These are phyloP conservation scores for Mortierella sp. DNA, from an alignment of 371 early-diverging fungal genomes.

Conservation along the genomic window DNA sequence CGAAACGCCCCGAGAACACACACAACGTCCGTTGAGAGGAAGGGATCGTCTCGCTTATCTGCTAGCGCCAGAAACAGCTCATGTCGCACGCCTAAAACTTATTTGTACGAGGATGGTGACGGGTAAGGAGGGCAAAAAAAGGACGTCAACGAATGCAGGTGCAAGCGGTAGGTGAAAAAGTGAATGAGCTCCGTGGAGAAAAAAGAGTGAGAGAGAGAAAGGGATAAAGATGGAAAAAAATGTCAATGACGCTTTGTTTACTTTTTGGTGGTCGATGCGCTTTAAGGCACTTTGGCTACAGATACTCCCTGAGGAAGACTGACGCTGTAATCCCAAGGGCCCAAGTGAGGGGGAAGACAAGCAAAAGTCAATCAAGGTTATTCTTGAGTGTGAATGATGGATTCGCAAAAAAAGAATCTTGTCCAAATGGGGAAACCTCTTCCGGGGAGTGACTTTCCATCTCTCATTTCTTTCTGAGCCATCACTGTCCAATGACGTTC, in stretches of 20 bases:
- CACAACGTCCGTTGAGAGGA: too few species aligned
- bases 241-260: neutral
- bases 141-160: neutral
- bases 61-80: too few species aligned
- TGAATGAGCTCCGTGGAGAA: neutral
- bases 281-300: neutral
- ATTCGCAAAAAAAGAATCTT: neutral
- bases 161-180: neutral
- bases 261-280: constrained; percentile 8
- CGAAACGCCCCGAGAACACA: too few species aligned
- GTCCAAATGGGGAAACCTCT: constrained; percentile 10
- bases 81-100: neutral
- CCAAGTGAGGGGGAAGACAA: neutral
- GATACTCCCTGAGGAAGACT: neutral
- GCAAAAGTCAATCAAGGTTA: neutral
- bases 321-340: neutral
- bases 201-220: neutral
- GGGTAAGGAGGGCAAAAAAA: neutral
- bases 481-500: neutral
- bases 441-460: neutral
- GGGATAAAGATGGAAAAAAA: neutral
- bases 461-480: neutral
- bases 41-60: too few species aligned
- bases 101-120: neutral
- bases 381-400: neutral